These are phyloP conservation scores for Colletotrichum phormii DNA, from an alignment of 2,329 filamentous ascomycete genomes.

Conservation along the genomic window DNA sequence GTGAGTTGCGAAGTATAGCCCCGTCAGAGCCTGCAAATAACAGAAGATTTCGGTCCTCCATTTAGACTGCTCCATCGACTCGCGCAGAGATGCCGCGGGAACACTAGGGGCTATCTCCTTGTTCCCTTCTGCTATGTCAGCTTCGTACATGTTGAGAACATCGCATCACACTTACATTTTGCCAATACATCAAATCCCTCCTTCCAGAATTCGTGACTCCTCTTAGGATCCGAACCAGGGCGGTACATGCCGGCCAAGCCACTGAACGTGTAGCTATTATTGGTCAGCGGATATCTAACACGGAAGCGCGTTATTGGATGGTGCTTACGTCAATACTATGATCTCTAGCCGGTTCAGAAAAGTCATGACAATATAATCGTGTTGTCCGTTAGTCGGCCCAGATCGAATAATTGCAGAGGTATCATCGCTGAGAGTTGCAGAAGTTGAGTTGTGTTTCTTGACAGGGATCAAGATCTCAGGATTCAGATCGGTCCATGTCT, in stretches of 20 bases:
- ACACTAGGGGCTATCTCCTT: conserved; percentile 47
- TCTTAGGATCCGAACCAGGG: conserved; percentile 41
- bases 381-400: conserved; percentile 56
- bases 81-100: conserved; percentile 64
- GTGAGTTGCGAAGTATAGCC: conserved; percentile 75
- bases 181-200: conserved; percentile 59
- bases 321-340: conserved; percentile 64
- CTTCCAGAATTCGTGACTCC: conserved; percentile 52
- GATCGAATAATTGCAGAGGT: conserved; percentile 65
- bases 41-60: conserved; percentile 76
- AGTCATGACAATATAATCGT: conserved; percentile 69
- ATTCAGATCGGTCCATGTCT: conserved; percentile 59
- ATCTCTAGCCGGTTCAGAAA: conserved; percentile 72
- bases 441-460: conserved; percentile 59
- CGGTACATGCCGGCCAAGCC: conserved; percentile 60
- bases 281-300: conserved; percentile 35
- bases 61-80: conserved; percentile 67
- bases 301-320: too few relatives aligned
- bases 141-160: not conserved
- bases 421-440: conserved; percentile 66
- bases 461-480: conserved; percentile 68
- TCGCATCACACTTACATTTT: conserved; percentile 52
- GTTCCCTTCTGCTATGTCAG: conserved; percentile 36
- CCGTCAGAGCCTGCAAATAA: conserved; percentile 78
- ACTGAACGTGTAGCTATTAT: conserved; percentile 63